phyloP scores from a whole-genome alignment of 371 early-diverging fungal genomes.

The Vairimorpha apis region DNA sequence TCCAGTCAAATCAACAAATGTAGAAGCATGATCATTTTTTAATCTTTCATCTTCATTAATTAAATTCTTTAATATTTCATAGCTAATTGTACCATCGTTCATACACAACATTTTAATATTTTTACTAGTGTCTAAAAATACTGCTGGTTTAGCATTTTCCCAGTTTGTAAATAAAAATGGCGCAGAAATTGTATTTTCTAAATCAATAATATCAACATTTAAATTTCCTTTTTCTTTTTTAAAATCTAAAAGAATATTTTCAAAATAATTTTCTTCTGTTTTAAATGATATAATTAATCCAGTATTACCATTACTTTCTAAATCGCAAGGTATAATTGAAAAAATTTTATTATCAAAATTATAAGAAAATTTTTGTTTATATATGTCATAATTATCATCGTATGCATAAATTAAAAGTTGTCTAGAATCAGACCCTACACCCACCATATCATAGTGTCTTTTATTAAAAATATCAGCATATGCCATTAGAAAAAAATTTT shows the following conservation, averaged over 20 bases:
- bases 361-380: slow-evolving; percentile 20
- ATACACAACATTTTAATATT: neutral
- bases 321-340: slow-evolving; percentile 24
- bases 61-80: neutral
- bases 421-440: slow-evolving; percentile 7
- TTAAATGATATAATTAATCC: slow-evolving; percentile 18
- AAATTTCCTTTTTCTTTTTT: neutral
- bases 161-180: slow-evolving; percentile 23
- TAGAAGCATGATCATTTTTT: slow-evolving; percentile 44
- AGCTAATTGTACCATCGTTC: neutral
- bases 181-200: neutral
- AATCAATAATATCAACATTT: neutral
- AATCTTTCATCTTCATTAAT: slow-evolving; percentile 37
- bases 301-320: slow-evolving; percentile 9
- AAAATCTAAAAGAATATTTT: slow-evolving; percentile 11
- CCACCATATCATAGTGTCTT: slow-evolving; percentile 35
- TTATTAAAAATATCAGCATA: slow-evolving; percentile 35
- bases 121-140: slow-evolving; percentile 6
- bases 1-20: slow-evolving; percentile 55
- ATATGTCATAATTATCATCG: slow-evolving; percentile 9
- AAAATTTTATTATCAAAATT: slow-evolving; percentile 18
- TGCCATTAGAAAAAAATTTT: slow-evolving; percentile 29
- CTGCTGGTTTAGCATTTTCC: slow-evolving; percentile 1
- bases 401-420: slow-evolving; percentile 24
- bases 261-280: slow-evolving; percentile 2